Evolutionary conservation across 148 eudicot genomes (phyloP), one percentile per base, ranked within the genome.

Genomic region (Chenopodium suecicum): DNA sequence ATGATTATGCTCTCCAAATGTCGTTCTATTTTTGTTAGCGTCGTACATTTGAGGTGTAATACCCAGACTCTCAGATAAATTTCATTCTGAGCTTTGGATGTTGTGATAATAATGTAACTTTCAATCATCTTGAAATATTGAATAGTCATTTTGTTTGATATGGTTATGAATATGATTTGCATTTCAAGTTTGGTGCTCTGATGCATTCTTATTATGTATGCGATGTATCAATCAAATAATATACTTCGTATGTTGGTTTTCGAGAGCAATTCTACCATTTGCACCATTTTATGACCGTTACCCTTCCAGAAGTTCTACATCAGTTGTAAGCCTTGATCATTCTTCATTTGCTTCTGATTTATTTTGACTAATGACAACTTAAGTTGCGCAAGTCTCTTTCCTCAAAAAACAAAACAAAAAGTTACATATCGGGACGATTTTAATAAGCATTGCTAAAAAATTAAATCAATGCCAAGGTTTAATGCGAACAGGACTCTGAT

Each of bases 21-120:
- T 74, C 41, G 41, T 73, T 64, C 62, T 48, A 25, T 73, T 80
- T 73, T 62, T 29, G 31, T 58, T 60, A 44, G 77, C 44, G 71
- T 11, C 20, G 13, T 44, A 64, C 80, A 41, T 37, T 64, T 56
- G 37, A 78, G 52, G 80, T 16, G 25, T 78, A 64, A 46, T 44
- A 52, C 79, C 65, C 54, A 47, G 16, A 73, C 60, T 60, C 60
- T 17, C 64, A 47, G 60, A 63, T 62, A 47, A 41, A 31, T 41
- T 64, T 47, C 78, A 31, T 47, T 80, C 9, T 27, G 75, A 27
- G 4, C 60, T 63, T 64, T 48, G 77, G 47, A 46, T 32, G 16
- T 25, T 64, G n/a, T 74, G 23, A 22, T 80, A 80, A 74, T 80
- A 80, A 80, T 80, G 78, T 65, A 74, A 80, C 66, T n/a, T 64